Base-by-base conservation (phyloP, 2,329 filamentous ascomycete species). In the Fusarium avenaceum region DNA sequence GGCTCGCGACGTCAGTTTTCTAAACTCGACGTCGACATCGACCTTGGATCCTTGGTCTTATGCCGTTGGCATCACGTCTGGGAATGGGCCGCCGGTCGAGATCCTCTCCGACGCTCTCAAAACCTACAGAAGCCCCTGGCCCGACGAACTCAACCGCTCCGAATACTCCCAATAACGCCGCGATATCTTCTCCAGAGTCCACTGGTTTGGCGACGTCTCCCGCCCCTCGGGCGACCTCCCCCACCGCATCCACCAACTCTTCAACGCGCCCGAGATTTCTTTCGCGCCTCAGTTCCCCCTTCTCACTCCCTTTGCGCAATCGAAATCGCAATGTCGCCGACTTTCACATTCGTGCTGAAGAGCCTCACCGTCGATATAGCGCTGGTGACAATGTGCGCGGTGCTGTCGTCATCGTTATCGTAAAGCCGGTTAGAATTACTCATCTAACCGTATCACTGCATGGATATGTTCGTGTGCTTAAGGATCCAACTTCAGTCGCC, bases 381-480 rank as follows among this genome's bases (percentile, higher is more conserved):
- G 90, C 91, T 6, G 92, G 92, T 63, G 92, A 95, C 75, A 82
- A 89, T 69, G 90, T 96, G 46, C 87, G 86, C 59, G 92, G 92
- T 54, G 87, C 87, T 67, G 91, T 95, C 47, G 84, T 92, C 63
- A 81, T 95, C 72, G 90, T 88, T 57, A 86, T 93, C 35, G 82
- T 91, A 72, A 93, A 93, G 78, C 89, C 92, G 19, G 80, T 93
- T 65, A 86, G 91, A 71, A 88, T 96, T 73, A 95, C 92, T 9
- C 92, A 96, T 80, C 83, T 96, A 48, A 92, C 91, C 13, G 90
- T 95, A 65, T 87, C 89, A 63, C 81, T 96, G 54, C 91, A 93
- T 76, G 92, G 92, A 63, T 93, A 89, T 77, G 91, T 93, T 57
- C 90, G 92, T 75, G 91, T 94, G 46, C 92, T 89, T 81, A 93